A percentile compares a stretch with the other conserved stretches of the same genome.
Evolutionary conservation across 1,284 basidiomycete species (phyloP).

Genomic region (Prillingera fragicola): DNA sequence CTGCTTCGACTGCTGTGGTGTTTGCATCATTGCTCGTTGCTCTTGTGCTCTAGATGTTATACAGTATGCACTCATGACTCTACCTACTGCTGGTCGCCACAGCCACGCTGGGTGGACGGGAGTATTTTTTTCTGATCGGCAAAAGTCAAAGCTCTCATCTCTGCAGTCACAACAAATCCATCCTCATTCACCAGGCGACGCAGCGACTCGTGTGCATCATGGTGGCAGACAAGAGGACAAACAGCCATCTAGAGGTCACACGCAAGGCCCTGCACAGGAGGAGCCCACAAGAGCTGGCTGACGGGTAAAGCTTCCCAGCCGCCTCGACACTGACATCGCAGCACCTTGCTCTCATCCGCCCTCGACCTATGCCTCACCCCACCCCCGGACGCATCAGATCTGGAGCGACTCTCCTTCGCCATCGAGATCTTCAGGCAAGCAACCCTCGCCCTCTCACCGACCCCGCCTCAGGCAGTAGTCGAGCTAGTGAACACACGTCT

Average conservation of each 20-base stretch:
- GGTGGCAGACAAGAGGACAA: no score
- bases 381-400: constrained; percentile 11
- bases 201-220: no score
- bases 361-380: constrained; percentile 7
- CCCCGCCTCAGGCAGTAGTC: constrained; percentile 2
- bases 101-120: no score
- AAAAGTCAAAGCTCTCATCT: no score
- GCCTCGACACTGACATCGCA: neutral
- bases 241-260: constrained; percentile 16
- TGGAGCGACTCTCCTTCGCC: constrained; percentile 26
- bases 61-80: no score
- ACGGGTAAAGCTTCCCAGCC: constrained; percentile 14
- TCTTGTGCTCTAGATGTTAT: no score
- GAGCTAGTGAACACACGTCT: constrained; percentile 15
- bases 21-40: no score
- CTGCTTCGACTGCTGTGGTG: no score
- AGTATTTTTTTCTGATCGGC: no score
- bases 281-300: constrained; percentile 12
- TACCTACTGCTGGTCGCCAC: no score
- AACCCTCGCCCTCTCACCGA: constrained; percentile 1
- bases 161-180: no score
- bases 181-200: no score
- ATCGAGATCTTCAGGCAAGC: constrained; percentile 27
- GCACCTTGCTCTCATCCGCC: neutral
- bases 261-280: constrained; percentile 26